Base-by-base conservation (phyloP, 371 early-diverging fungal species). In the Syncephalastrum sp. region DNA sequence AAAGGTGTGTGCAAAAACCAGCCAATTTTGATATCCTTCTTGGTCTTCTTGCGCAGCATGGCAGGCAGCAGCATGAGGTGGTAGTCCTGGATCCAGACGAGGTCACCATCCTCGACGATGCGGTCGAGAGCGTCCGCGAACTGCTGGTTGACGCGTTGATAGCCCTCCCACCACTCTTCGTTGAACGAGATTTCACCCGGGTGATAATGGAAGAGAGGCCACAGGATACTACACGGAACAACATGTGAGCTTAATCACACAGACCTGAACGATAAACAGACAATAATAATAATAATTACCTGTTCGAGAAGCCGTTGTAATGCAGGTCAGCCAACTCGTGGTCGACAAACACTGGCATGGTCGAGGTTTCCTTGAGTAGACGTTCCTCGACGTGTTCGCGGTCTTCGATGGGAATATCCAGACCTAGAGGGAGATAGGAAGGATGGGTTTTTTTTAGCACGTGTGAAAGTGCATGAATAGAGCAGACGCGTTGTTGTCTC, bases 221-320 rank as follows among this genome's bases (percentile, higher is more conserved):
- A 96, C 29, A 96, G 82, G 57, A 95, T 94, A 63, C 92, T 92
- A 64, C 25, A 52, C 25, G 52, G 29, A 50, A 49, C 23, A n/a
- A 53, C 27, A 27, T 38, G 19, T 16, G 12, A 44, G 24, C 27
- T n/a, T 29, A 53, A 16, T 16, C 27, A 29, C 19, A 14, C 50
- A 50, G 24, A 50, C n/a, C 50, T n/a, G 23, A 25, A 53, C 27
- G 17, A 29, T 17, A 16, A 41, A 15, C 27, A 33, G 41, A 29
- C 42, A 45, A 23, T 44, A 19, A 53, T 24, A 14, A 53, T 6
- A 16, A 23, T 29, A 44, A 46, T 19, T 69, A 73, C 69, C 70
- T 90, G 82, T 99, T 99, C 51, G 99, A 98, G 78, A 99, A 98
- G 2, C 99, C 99, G 65, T 99, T 98, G 84, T 99, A 99, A 79